Percentiles rank a stretch among this genome's conserved stretches.
These are phyloP conservation scores for Agrocybe praecox DNA, from an alignment of 768 basidiomycete genomes.

Conservation along the genomic window DNA sequence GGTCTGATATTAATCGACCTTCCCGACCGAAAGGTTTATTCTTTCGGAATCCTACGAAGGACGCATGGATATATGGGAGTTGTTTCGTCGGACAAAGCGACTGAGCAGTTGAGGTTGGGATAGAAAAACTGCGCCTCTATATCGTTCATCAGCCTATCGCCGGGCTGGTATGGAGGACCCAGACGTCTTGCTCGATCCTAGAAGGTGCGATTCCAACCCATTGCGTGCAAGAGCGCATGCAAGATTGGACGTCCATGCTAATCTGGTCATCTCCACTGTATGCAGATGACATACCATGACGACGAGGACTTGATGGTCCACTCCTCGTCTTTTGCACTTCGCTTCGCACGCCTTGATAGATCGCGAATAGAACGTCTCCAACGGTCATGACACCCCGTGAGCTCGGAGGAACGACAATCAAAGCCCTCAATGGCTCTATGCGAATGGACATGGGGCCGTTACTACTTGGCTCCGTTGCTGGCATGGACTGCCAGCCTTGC, in stretches of 20 bases:
- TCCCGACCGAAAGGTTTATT: too few relatives aligned
- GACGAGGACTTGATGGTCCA: not conserved
- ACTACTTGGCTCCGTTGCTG: slow-evolving; percentile 6
- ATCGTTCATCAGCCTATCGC: not conserved
- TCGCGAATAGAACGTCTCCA: slow-evolving; percentile 16
- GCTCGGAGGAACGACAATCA: slow-evolving; percentile 16
- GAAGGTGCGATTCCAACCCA: slow-evolving; percentile 20
- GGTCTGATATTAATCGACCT: too few relatives aligned
- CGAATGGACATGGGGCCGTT: slow-evolving; percentile 12
- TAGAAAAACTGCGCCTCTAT: not conserved
- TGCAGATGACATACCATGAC: slow-evolving; percentile 6
- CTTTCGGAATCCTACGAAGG: too few relatives aligned
- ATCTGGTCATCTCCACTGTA: slow-evolving; percentile 12
- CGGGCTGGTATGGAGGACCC: slow-evolving; percentile 16
- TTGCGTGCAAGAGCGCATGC: slow-evolving; percentile 10
- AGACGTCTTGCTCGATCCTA: slow-evolving; percentile 16
- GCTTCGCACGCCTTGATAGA: slow-evolving; percentile 13
- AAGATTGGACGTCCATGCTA: slow-evolving; percentile 6
- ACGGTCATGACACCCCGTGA: slow-evolving; percentile 14
- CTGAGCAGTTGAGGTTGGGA: not conserved
- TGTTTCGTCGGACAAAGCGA: not conserved
- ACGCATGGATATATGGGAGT: too few relatives aligned
- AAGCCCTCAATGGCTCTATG: slow-evolving; percentile 13
- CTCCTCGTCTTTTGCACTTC: slow-evolving; percentile 1
- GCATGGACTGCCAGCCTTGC: slow-evolving; percentile 16